Evolutionary conservation across 805 yeast species (phyloP).

Genomic region (Wickerhamiella lipophila): DNA sequence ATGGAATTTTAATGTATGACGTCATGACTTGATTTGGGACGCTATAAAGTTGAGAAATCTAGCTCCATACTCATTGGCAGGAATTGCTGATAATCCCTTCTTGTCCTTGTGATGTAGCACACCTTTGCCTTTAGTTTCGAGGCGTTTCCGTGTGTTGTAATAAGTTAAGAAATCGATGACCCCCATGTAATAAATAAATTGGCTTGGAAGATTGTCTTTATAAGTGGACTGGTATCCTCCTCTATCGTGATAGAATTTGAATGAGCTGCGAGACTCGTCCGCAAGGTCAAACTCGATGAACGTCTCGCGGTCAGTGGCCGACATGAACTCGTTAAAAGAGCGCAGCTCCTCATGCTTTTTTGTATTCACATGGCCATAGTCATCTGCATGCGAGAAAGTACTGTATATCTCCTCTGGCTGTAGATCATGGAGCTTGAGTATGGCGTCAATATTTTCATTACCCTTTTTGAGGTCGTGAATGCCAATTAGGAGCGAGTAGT

Average conservation of each 20-base stretch:
- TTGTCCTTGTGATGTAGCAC: conserved; percentile 44
- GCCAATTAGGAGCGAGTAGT: conserved; percentile 81
- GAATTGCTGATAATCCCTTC: conserved; percentile 70
- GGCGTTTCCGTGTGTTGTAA: conserved; percentile 42
- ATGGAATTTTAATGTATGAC: background rate
- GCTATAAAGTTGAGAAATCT: conserved; percentile 62
- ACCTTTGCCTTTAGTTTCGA: conserved; percentile 79
- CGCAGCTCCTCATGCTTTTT: conserved; percentile 23
- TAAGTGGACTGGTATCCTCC: conserved; percentile 80
- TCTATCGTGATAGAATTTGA: conserved; percentile 58
- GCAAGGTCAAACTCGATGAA: conserved; percentile 25
- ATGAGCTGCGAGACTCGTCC: conserved; percentile 28
- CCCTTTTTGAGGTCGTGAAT: conserved; percentile 63
- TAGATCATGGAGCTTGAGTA: conserved; percentile 18
- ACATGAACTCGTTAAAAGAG: conserved; percentile 26
- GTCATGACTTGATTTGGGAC: conserved; percentile 2
- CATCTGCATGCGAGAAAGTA: background rate
- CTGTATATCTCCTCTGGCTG: conserved; percentile 15
- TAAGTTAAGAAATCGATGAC: conserved; percentile 84
- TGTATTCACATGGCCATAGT: conserved; percentile 10
- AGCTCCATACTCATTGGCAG: conserved; percentile 81
- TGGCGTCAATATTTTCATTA: conserved; percentile 29
- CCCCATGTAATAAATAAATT: conserved; percentile 75
- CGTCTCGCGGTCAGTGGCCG: conserved; percentile 27
- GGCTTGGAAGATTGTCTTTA: conserved; percentile 44